Evolutionary conservation across 1,284 basidiomycete genomes (phyloP).

Genomic region (Fomitopsis palustris): DNA sequence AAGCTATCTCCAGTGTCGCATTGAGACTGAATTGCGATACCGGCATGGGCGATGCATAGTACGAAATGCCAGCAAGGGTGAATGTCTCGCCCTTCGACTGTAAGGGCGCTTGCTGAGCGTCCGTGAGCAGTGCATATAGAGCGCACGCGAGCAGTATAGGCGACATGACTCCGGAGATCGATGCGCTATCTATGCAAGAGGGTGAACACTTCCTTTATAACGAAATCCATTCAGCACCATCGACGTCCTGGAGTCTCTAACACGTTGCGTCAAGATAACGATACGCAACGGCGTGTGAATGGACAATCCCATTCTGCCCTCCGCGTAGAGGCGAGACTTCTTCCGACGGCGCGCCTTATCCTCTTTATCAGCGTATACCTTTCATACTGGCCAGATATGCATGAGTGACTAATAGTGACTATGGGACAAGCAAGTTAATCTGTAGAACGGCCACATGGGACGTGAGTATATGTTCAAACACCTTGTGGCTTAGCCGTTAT

Average conservation of each 20-base stretch:
- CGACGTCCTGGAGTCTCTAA: background rate
- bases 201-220: background rate
- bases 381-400: background rate
- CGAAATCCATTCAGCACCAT: background rate
- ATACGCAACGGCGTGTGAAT: background rate
- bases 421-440: no score
- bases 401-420: background rate
- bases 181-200: background rate
- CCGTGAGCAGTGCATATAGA: background rate
- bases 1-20: slow-evolving; percentile 1
- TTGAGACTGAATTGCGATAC: slow-evolving; percentile 18
- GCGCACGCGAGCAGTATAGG: background rate
- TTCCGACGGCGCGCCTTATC: background rate
- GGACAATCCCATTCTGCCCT: background rate
- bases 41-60: slow-evolving; percentile 24
- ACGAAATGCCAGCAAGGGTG: slow-evolving; percentile 20
- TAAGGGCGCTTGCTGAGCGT: slow-evolving; percentile 8
- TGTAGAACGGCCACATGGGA: no score
- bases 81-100: slow-evolving; percentile 20
- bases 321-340: background rate
- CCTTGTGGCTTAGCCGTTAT: no score
- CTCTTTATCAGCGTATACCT: background rate
- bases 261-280: no score
- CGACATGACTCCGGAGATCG: background rate
- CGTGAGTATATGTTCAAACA: no score